A percentile compares a stretch with the other conserved stretches of the same genome.
Evolutionary conservation across 1,284 basidiomycete genomes (phyloP).

Genomic region (Phellopilus nigrolimitatus): DNA sequence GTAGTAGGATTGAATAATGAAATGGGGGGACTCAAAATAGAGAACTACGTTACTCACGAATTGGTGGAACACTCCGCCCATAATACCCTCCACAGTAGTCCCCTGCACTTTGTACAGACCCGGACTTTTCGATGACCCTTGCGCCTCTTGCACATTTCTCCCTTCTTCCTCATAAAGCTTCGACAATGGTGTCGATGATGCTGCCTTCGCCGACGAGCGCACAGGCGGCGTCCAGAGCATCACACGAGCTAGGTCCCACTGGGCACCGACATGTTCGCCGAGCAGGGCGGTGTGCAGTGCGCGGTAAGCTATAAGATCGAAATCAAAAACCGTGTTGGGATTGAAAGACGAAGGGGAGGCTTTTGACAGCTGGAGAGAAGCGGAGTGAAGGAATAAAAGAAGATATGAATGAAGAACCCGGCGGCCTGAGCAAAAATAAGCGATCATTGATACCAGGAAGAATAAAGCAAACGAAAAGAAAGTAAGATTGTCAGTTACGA

Average conservation of each 20-base stretch:
- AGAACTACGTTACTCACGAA: conserved; percentile 47
- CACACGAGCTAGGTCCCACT: conserved; percentile 62
- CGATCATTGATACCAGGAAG: neutral
- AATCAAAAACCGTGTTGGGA: conserved; percentile 37
- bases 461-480: neutral
- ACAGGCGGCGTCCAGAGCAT: conserved; percentile 66
- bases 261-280: conserved; percentile 66
- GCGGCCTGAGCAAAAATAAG: conserved; percentile 45
- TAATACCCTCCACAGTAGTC: conserved; percentile 66
- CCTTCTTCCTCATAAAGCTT: conserved; percentile 12
- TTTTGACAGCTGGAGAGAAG: conserved; percentile 25
- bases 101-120: conserved; percentile 77
- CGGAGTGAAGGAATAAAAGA: conserved; percentile 63
- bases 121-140: conserved; percentile 32
- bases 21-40: neutral
- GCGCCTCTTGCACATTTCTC: conserved; percentile 8
- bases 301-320: conserved; percentile 48
- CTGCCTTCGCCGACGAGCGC: conserved; percentile 21
- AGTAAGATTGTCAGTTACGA: neutral
- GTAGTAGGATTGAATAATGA: neutral
- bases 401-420: conserved; percentile 70
- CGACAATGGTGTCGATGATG: conserved; percentile 6
- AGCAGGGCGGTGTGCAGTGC: conserved; percentile 63
- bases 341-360: conserved; percentile 32
- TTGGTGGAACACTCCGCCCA: conserved; percentile 74